phyloP scores from a whole-genome alignment of 108 stramenopile genomes.

The Pseudonitzschia pungens region DNA sequence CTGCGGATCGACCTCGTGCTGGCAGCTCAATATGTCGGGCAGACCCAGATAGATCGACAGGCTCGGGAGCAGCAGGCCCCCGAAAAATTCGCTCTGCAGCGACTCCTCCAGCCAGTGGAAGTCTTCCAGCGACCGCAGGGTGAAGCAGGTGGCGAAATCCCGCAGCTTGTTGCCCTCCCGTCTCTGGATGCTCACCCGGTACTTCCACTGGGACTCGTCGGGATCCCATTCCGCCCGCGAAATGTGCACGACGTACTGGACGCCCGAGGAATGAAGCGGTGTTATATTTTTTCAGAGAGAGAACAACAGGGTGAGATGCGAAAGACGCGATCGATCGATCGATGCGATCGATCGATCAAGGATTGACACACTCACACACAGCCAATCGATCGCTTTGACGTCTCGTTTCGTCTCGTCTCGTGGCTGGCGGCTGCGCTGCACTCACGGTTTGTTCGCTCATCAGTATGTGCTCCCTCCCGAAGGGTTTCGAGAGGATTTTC shows the following conservation, averaged over 20 bases:
- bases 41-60: constrained; percentile 57
- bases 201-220: constrained; percentile 47
- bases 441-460: constrained; percentile 17
- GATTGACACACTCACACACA: too few relatives aligned
- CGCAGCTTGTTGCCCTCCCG: constrained; percentile 18
- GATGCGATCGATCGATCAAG: too few relatives aligned
- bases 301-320: too few relatives aligned
- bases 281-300: too few relatives aligned
- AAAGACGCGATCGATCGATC: too few relatives aligned
- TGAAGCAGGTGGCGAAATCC: constrained; percentile 45
- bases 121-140: constrained; percentile 63
- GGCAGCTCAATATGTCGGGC: constrained; percentile 27
- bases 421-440: too few relatives aligned
- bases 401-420: not conserved
- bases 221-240: constrained; percentile 49
- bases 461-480: constrained; percentile 20
- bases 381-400: too few relatives aligned
- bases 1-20: constrained; percentile 49
- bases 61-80: constrained; percentile 61
- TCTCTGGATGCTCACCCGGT: constrained; percentile 36
- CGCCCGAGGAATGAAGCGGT: too few relatives aligned
- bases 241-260: constrained; percentile 50
- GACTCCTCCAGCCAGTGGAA: constrained; percentile 80
- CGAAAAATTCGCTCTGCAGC: constrained; percentile 68
- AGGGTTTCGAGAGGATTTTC: constrained; percentile 12